These are phyloP conservation scores for Jaltomata sinuosa DNA, from an alignment of 257 asterid genomes.

Conservation along the genomic window DNA sequence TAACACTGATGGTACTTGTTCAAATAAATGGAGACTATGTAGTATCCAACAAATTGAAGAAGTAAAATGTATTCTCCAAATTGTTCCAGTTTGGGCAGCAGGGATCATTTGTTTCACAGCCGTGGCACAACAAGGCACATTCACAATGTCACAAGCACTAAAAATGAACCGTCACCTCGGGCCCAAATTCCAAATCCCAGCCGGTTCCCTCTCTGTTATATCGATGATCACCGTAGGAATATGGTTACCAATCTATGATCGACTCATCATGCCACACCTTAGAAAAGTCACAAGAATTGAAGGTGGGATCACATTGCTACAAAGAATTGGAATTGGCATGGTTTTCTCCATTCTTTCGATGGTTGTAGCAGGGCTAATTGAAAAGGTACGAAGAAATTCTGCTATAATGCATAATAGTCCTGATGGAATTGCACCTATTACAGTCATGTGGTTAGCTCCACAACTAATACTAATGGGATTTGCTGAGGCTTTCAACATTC, in stretches of 20 bases:
- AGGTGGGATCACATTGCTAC: slow-evolving; percentile 71
- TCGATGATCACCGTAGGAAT: slow-evolving; percentile 63
- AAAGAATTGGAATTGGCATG: slow-evolving; percentile 75
- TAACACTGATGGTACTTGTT: neutral
- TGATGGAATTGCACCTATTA: slow-evolving; percentile 39
- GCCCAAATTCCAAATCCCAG: slow-evolving; percentile 50
- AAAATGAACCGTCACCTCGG: slow-evolving; percentile 82
- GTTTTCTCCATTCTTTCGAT: slow-evolving; percentile 57
- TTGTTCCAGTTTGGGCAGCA: slow-evolving; percentile 70
- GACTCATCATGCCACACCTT: slow-evolving; percentile 41
- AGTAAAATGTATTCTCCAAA: slow-evolving; percentile 50
- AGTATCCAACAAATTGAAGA: slow-evolving; percentile 61
- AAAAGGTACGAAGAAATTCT: slow-evolving; percentile 39
- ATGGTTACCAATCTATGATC: slow-evolving; percentile 69
- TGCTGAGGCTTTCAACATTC: slow-evolving; percentile 68
- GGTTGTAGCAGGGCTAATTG: slow-evolving; percentile 60
- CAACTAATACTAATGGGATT: slow-evolving; percentile 87
- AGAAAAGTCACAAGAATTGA: slow-evolving; percentile 41
- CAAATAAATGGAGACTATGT: neutral
- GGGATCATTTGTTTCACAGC: slow-evolving; percentile 73
- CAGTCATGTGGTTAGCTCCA: slow-evolving; percentile 82
- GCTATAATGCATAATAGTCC: slow-evolving; percentile 20
- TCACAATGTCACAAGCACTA: slow-evolving; percentile 53
- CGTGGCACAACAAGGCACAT: slow-evolving; percentile 64
- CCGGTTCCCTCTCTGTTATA: slow-evolving; percentile 49